Percentiles rank a stretch among this genome's conserved stretches.
Conservation (phyloP, 331 rosid species). For the Spiraea crenata region DNA sequence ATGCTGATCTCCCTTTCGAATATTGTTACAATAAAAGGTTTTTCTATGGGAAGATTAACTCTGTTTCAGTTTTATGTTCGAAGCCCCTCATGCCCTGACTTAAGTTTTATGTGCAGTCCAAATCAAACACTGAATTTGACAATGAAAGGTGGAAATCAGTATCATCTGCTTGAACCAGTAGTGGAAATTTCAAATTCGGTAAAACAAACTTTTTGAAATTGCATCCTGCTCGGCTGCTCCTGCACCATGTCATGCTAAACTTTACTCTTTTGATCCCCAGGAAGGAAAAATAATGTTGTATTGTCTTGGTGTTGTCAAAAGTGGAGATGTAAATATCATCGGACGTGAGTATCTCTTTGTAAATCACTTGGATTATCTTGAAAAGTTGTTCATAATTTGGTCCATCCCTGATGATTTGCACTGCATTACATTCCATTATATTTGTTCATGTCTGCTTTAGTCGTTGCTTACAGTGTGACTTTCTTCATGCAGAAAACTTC, state of each 20-base stretch:
- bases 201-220: background rate
- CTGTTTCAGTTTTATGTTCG: conserved; percentile 4
- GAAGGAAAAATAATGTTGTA: background rate
- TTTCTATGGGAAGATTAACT: conserved; percentile 15
- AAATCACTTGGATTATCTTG: background rate
- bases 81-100: conserved; percentile 25
- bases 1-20: conserved; percentile 58
- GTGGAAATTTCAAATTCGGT: conserved; percentile 21
- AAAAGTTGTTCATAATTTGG: background rate
- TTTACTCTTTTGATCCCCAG: conserved; percentile 38
- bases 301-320: conserved; percentile 58
- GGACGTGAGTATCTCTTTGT: conserved; percentile 74
- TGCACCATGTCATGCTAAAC: conserved; percentile 17
- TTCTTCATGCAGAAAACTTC: conserved; percentile 69
- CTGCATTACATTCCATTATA: background rate
- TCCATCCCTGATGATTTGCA: background rate
- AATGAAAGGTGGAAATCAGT: conserved; percentile 67
- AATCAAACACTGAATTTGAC: conserved; percentile 56
- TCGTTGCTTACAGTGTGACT: conserved; percentile 13
- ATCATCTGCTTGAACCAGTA: conserved; percentile 34
- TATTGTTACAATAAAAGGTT: conserved; percentile 71
- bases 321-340: conserved; percentile 61
- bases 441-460: conserved; percentile 2
- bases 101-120: conserved; percentile 41
- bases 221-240: background rate